Conservation (phyloP, 352 stramenopile genomes). For the Peronosclerospora sorghi region DNA sequence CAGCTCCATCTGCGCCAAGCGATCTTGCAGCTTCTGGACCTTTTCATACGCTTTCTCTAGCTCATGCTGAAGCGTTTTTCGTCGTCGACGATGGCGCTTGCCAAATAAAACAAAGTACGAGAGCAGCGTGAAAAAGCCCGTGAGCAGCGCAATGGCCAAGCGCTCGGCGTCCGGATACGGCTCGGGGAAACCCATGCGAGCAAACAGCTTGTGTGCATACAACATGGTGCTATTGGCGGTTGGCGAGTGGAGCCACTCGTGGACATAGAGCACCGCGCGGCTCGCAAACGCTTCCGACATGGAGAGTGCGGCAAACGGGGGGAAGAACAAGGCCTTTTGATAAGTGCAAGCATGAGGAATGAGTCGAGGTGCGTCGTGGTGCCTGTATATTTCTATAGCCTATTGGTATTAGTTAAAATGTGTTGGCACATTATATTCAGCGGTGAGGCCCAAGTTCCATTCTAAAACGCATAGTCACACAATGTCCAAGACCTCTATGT, state of each 20-base stretch:
- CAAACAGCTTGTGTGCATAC: conserved; percentile 58
- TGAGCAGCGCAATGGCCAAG: conserved; percentile 69
- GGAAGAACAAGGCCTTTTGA: conserved; percentile 9
- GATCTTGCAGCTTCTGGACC: conserved; percentile 77
- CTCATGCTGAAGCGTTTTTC: conserved; percentile 58
- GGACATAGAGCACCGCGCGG: conserved; percentile 56
- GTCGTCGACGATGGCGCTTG: conserved; percentile 66
- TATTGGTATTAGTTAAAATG: too few relatives aligned
- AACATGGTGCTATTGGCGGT: conserved; percentile 55
- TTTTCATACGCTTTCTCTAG: conserved; percentile 69
- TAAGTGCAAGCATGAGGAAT: background rate
- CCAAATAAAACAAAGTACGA: conserved; percentile 85
- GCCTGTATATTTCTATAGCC: background rate
- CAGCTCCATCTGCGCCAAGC: conserved; percentile 75
- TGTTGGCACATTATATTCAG: too few relatives aligned
- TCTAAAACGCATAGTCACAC: too few relatives aligned
- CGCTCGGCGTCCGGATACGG: conserved; percentile 81
- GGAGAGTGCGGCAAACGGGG: background rate
- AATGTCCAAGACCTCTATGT: too few relatives aligned
- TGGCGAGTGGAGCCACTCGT: conserved; percentile 72
- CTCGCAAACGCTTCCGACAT: conserved; percentile 49
- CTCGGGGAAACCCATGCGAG: conserved; percentile 59
- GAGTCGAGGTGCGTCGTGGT: background rate
- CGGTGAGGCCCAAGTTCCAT: too few relatives aligned
- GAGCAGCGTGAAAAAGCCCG: conserved; percentile 69